Base-by-base conservation (phyloP, 305 asterid species). In the Plantago rigida region DNA sequence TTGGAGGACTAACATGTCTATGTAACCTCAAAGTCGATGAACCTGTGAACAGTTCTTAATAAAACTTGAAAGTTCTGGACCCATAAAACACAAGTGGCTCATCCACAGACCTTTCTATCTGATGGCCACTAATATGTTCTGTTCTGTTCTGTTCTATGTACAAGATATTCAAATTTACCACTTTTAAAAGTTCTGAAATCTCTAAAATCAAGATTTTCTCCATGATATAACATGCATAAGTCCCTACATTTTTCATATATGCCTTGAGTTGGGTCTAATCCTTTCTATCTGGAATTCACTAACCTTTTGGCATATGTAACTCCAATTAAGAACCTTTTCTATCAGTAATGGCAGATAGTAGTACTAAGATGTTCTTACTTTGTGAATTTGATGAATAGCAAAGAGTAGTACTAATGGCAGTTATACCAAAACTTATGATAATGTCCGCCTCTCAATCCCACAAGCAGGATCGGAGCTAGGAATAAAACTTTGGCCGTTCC, bases 71-170 rank as follows among this genome's bases (percentile, higher is more conserved):
- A 54, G 36, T 67, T 41, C 26, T 67, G 66, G 63, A 62, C 60
- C 66, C 61, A 74, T 61, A 12, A 51, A 52, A 52, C 39, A 52
- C 28, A 57, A 58, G 67, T 70, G 75, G 74, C 64, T 62, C n/a
- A 67, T 2, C 41, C 26, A 17, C 19, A 22, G 26, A 22, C 26
- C 1, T 42, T 72, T 53, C 59, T 19, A 42, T 60, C 51, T 22
- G 26, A 22, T 59, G 58, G 68, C 60, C 60, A 62, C 62, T 59
- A 45, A 56, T 39, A 14, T 22, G 26, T 22, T 22, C 26, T 22
- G 26, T 22, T 22, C 26, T 54, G 47, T 17, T 22, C 0, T 54
- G 34, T 17, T 47, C 56, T 65, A 65, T 60, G 66, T 52, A 62
- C 71, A 55, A 62, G 53, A 67, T 59, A 62, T 63, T 59, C 48